Percentiles rank a stretch among this genome's conserved stretches.
phyloP scores from a whole-genome alignment of 768 basidiomycete genomes.

The Pisolithus albus region DNA sequence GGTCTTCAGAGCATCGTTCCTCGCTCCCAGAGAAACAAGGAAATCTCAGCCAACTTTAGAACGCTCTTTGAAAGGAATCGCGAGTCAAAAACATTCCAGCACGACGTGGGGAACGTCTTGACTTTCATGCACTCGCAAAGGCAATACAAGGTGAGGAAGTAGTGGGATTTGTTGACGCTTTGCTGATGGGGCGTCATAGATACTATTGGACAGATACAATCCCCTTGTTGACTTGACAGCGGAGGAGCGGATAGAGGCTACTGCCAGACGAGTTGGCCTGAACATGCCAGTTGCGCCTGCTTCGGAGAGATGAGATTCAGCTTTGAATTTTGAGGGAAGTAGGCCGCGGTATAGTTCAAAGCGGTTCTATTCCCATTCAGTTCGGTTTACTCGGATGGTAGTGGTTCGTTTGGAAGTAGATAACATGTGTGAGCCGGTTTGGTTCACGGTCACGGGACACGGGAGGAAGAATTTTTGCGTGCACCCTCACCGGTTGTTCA shows the following conservation, averaged over 20 bases:
- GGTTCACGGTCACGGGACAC: too few relatives aligned
- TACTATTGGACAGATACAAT: conserved; percentile 80
- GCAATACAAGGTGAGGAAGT: conserved; percentile 58
- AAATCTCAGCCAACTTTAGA: conserved; percentile 48
- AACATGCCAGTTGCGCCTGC: conserved; percentile 60
- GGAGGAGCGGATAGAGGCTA: conserved; percentile 77
- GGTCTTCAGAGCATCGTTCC: conserved; percentile 31
- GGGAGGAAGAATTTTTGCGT: too few relatives aligned
- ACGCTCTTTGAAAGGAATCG: conserved; percentile 41
- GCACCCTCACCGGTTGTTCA: too few relatives aligned
- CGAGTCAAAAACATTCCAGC: conserved; percentile 26
- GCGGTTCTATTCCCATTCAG: too few relatives aligned
- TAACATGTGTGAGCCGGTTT: too few relatives aligned
- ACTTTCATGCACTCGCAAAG: conserved; percentile 69
- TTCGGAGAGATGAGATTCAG: not conserved
- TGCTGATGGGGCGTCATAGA: conserved; percentile 34
- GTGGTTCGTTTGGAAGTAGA: too few relatives aligned
- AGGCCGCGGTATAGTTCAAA: too few relatives aligned
- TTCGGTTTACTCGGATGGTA: too few relatives aligned
- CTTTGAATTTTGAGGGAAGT: not conserved
- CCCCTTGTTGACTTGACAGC: conserved; percentile 72
- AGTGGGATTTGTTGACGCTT: not conserved
- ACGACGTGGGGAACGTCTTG: conserved; percentile 52
- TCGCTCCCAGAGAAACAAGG: conserved; percentile 32
- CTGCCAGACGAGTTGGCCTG: conserved; percentile 81